Conservation (phyloP, 768 basidiomycete genomes). For the Goffeauzyma gilvescens region DNA sequence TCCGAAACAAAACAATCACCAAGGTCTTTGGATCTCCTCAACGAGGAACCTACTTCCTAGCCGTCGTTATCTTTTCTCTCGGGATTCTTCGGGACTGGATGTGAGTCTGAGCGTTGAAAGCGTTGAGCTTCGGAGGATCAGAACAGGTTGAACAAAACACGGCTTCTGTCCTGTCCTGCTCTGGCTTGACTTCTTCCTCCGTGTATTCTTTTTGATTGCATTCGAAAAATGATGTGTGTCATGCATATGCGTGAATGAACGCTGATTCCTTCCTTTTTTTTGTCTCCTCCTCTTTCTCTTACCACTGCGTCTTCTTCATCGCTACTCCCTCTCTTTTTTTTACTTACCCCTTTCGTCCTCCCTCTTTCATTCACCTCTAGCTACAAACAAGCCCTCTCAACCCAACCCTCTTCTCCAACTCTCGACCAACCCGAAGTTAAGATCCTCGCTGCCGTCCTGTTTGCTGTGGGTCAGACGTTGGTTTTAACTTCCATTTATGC, state of each 20-base stretch:
- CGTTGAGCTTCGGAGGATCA: no score
- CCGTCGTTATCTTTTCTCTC: slow-evolving; percentile 61
- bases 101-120: no score
- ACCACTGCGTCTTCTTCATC: background rate
- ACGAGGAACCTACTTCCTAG: slow-evolving; percentile 70
- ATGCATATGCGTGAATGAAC: no score
- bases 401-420: slow-evolving; percentile 52
- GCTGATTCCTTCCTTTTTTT: background rate
- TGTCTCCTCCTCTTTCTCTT: background rate
- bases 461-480: slow-evolving; percentile 58
- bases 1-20: slow-evolving; percentile 71
- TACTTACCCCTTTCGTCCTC: background rate
- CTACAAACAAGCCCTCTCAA: slow-evolving; percentile 51
- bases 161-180: no score
- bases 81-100: slow-evolving; percentile 71
- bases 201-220: background rate
- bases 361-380: slow-evolving; percentile 34
- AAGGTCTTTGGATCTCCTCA: slow-evolving; percentile 55
- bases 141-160: no score
- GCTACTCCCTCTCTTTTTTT: background rate
- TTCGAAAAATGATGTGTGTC: no score
- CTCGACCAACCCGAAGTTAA: slow-evolving; percentile 50
- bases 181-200: background rate
- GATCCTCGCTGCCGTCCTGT: slow-evolving; percentile 38
- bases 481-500: slow-evolving; percentile 77